Conservation (phyloP, 176 grass and related monocot species). For the Rhynchospora breviuscula region DNA sequence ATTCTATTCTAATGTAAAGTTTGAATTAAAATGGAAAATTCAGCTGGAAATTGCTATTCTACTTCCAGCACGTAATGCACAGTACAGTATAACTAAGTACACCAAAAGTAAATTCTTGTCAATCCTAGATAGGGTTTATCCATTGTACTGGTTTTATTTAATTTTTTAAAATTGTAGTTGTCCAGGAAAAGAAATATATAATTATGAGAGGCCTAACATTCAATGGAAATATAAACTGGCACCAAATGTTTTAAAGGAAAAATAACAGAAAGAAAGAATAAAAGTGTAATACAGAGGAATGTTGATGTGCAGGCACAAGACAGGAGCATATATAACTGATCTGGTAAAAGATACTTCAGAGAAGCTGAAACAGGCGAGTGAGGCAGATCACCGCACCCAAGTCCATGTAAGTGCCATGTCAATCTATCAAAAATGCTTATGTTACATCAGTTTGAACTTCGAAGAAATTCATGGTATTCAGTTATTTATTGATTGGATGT, state of each 20-base stretch:
- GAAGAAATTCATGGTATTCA: neutral
- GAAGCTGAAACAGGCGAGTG: conserved; percentile 72
- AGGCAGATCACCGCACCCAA: conserved; percentile 67
- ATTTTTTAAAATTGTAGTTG: neutral
- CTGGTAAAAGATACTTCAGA: conserved; percentile 47
- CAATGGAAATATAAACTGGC: neutral
- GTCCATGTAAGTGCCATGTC: conserved; percentile 52
- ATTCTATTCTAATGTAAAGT: neutral
- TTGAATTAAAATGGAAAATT: neutral
- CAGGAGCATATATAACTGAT: conserved; percentile 33
- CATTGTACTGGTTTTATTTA: neutral
- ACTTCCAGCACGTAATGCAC: conserved; percentile 12
- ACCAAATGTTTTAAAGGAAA: neutral
- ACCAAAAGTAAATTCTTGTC: neutral
- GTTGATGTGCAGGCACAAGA: conserved; percentile 45
- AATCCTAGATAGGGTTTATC: neutral
- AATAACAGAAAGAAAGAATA: neutral
- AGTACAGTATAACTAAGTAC: neutral
- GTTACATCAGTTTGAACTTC: neutral
- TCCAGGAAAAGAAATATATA: neutral
- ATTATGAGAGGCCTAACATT: neutral
- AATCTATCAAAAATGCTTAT: neutral
- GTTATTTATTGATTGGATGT: conserved; percentile 26
- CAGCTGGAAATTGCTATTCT: neutral
- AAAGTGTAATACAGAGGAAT: neutral